Evolutionary conservation across 352 stramenopile species (phyloP), one percentile per base, ranked within the genome.

Genomic region (Elongisporangium senticosum): DNA sequence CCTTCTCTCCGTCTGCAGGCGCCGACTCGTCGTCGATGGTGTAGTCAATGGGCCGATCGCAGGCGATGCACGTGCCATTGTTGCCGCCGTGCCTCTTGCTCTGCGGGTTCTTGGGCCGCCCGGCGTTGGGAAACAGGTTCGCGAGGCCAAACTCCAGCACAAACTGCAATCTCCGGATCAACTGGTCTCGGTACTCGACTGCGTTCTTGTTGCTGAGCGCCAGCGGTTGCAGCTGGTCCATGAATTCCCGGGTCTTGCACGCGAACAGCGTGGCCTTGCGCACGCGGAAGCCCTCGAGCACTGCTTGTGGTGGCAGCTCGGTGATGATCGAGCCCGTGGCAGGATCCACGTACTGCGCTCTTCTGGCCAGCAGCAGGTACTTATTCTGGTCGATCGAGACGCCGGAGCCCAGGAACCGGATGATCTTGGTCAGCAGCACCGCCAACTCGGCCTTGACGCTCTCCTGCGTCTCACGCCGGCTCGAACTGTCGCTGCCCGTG

Each of bases 301-400:
- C 65, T 8, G 73, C 64, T 14, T 77, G 63, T 0, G 75, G 64
- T 0, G 77, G 69, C 19, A 74, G 47, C 49, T 87, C 79, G 17
- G 85, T 23, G 2, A 79, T 64, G 2, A 81, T 28, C 2, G 75
- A 70, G 17, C 79, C 75, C 3, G 53, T 79, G 1, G 67, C 59
- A 1, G 66, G 55, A 28, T 82, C 72, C 0, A 74, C 70, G n/a
- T 37, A 56, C n/a, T 76, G 66, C 19, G 55, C 22, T 13, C 69
- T 61, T 26, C 65, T 79, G 0, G 55, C 64, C 7, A 65, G 64
- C 3, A 89, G 50, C 55, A 89, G 63, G 52, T 83, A 89, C 24
- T 78, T 79, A 63, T 85, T 89, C 53, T 87, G 74, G 28, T 89
- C 79, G 39, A 89, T 83, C 6, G 72, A 63, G 1, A 89, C 77